A percentile compares a stretch with the other conserved stretches of the same genome.
Conservation (phyloP, 345 rosid genomes). For the Moricandia arvensis region DNA sequence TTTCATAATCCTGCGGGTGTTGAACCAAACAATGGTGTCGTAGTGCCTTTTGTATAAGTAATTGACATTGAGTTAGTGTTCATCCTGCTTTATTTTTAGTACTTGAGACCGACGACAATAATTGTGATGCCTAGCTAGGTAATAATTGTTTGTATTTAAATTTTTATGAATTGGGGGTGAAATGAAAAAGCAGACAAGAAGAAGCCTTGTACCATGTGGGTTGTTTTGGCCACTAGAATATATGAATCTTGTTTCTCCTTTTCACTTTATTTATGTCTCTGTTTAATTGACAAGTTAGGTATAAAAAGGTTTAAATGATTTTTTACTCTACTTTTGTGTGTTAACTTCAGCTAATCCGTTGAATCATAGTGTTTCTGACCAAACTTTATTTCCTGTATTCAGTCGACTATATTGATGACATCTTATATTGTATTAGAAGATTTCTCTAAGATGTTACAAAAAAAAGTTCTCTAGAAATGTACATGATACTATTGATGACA, state of each 20-base stretch:
- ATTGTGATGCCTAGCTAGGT: slow-evolving; percentile 5
- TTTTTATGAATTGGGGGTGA: neutral
- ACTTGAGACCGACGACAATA: neutral
- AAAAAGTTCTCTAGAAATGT: too few species aligned
- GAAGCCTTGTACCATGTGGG: slow-evolving; percentile 5
- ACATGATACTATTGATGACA: neutral
- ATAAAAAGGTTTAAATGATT: neutral
- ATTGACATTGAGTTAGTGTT: too few species aligned
- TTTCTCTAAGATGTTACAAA: neutral
- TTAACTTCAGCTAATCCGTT: neutral
- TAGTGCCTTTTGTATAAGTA: too few species aligned
- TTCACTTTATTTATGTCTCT: slow-evolving; percentile 5
- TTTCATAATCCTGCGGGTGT: too few species aligned
- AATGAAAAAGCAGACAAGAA: neutral
- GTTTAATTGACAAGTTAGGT: slow-evolving; percentile 26
- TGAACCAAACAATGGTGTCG: too few species aligned
- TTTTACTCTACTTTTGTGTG: slow-evolving; percentile 4
- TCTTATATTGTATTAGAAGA: neutral
- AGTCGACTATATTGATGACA: neutral
- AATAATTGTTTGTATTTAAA: neutral
- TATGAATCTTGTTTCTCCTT: neutral
- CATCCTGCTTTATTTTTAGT: neutral
- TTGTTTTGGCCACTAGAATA: slow-evolving; percentile 7
- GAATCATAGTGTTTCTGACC: slow-evolving; percentile 2
- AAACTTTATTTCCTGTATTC: neutral